phyloP scores from a whole-genome alignment of 441 rosid species.

The Croton laevigatus region DNA sequence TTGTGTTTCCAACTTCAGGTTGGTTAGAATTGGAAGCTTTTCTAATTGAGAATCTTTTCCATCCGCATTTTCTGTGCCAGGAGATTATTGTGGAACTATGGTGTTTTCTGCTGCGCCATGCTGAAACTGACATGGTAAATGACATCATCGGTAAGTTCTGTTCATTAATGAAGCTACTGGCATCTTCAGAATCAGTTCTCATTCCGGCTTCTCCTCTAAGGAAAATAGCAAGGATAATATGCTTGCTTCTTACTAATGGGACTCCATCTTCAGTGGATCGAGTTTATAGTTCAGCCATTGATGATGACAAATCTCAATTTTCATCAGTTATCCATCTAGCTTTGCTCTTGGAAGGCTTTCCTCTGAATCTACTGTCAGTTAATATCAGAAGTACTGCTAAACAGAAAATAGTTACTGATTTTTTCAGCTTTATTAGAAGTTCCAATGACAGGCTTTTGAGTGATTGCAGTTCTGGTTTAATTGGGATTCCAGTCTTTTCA shows the following conservation, averaged over 20 bases:
- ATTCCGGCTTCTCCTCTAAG: slow-evolving; percentile 59
- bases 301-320: slow-evolving; percentile 38
- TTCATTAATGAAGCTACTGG: slow-evolving; percentile 45
- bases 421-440: slow-evolving; percentile 45
- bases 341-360: slow-evolving; percentile 75
- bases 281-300: slow-evolving; percentile 41
- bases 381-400: slow-evolving; percentile 45
- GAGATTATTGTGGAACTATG: slow-evolving; percentile 76
- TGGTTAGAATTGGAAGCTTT: slow-evolving; percentile 64
- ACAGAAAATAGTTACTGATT: slow-evolving; percentile 56
- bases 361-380: slow-evolving; percentile 55
- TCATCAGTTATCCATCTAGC: slow-evolving; percentile 49
- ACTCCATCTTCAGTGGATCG: slow-evolving; percentile 48
- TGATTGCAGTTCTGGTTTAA: slow-evolving; percentile 34
- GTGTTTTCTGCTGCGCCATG: slow-evolving; percentile 71
- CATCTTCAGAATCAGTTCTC: slow-evolving; percentile 49
- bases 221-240: slow-evolving; percentile 60
- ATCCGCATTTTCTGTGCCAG: slow-evolving; percentile 81
- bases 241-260: slow-evolving; percentile 54
- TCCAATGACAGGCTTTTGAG: slow-evolving; percentile 33
- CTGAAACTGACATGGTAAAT: slow-evolving; percentile 46
- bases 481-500: slow-evolving; percentile 53
- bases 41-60: slow-evolving; percentile 70
- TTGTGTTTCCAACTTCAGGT: slow-evolving; percentile 50
- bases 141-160: slow-evolving; percentile 47